phyloP scores from a whole-genome alignment of 257 asterid species.

The Plantago ovata region DNA sequence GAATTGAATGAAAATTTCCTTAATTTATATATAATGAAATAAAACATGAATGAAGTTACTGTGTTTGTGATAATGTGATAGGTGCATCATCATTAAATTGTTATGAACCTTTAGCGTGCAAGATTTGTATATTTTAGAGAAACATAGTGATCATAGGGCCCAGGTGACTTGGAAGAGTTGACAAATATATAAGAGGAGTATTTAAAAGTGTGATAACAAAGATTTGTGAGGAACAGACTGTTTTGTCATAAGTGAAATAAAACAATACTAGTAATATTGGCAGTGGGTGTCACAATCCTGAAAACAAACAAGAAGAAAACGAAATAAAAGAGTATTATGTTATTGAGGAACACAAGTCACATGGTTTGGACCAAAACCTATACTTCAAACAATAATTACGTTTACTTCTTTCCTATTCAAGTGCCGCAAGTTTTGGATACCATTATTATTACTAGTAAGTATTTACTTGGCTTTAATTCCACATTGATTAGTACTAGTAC shows the following conservation, averaged over 20 bases:
- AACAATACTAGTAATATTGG: neutral
- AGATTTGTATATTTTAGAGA: neutral
- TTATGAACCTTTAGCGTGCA: constrained; percentile 8
- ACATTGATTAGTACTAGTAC: no score
- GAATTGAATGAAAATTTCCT: no score
- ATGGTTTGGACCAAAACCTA: constrained; percentile 44
- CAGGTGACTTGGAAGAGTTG: neutral
- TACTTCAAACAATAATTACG: constrained; percentile 25
- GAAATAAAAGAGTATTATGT: no score
- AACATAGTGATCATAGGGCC: neutral
- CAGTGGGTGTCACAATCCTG: neutral
- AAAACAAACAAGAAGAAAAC: constrained; percentile 11
- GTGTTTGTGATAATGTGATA: no score
- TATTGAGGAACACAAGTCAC: constrained; percentile 55
- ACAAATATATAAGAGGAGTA: neutral
- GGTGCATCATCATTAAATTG: no score
- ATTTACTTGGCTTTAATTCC: no score
- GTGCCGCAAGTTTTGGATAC: constrained; percentile 40
- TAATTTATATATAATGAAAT: no score
- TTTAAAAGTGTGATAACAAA: neutral
- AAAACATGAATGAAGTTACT: no score
- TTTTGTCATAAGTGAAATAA: neutral
- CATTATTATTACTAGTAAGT: no score
- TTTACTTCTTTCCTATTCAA: constrained; percentile 25
- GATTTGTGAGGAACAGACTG: neutral